Evolutionary conservation across 164 flowering plant species (phyloP).

Genomic region (Warburgia ugandensis): DNA sequence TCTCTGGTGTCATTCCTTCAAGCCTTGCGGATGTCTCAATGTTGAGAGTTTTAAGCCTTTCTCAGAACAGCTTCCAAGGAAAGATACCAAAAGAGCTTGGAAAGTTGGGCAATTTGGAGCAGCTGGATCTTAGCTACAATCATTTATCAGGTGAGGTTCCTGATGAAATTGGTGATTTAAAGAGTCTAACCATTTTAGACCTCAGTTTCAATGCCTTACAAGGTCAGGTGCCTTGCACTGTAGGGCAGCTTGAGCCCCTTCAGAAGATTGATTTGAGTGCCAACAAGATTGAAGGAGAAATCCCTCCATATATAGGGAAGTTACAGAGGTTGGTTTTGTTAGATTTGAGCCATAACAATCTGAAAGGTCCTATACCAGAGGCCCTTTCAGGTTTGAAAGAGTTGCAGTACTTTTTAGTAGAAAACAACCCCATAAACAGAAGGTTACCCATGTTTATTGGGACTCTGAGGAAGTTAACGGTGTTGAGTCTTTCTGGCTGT

Average conservation of each 20-base stretch:
- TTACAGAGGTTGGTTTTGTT: conserved; percentile 31
- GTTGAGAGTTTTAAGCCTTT: conserved; percentile 30
- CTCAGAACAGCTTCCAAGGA: conserved; percentile 42
- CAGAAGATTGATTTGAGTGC: conserved; percentile 41
- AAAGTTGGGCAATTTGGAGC: conserved; percentile 25
- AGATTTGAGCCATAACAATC: conserved; percentile 37
- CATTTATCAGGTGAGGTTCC: conserved; percentile 37
- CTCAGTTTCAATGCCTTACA: conserved; percentile 31
- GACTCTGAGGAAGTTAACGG: conserved; percentile 23
- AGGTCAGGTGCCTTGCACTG: conserved; percentile 28
- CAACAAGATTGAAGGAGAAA: conserved; percentile 25
- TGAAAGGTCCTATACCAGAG: conserved; percentile 42
- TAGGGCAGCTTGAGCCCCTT: conserved; percentile 30
- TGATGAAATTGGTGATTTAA: conserved; percentile 32
- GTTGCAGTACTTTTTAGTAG: conserved; percentile 33
- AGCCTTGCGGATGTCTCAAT: conserved; percentile 15
- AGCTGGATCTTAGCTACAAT: conserved; percentile 50
- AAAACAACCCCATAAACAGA: conserved; percentile 37
- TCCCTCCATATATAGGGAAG: conserved; percentile 33
- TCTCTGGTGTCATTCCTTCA: conserved; percentile 33
- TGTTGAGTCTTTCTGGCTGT: conserved; percentile 43
- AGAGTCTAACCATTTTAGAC: conserved; percentile 37
- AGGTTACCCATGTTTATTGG: conserved; percentile 27
- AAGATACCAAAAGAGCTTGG: conserved; percentile 32
- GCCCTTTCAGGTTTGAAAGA: conserved; percentile 29